Evolutionary conservation across 2,329 filamentous ascomycete genomes (phyloP), one percentile per base, ranked within the genome.

Genomic region (Trichoderma sp.): DNA sequence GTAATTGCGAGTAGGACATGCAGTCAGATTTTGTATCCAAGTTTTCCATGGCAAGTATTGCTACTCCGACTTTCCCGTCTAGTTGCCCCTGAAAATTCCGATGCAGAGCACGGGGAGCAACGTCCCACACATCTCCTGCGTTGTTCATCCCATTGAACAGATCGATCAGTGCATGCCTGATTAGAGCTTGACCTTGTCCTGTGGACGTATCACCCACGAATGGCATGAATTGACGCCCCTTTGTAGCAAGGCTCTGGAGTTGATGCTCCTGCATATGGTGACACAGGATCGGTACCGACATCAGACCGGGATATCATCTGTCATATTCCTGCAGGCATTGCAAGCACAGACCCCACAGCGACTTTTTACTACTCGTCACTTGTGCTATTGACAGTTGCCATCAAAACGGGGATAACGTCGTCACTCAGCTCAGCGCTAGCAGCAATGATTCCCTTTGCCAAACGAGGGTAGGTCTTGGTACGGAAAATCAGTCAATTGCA

Each of bases 361-460:
- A n/a, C 43, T 2, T 69, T 50, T 62, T 63, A 17, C 58, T 70
- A 70, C 67, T 63, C 6, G 67, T 70, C 67, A 63, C 32, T 39
- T 63, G 39, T n/a, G 58, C 67, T 63, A 65, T 65, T 55, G 32
- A 32, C 34, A 36, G 47, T 34, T 53, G 20, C 30, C 43, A 20
- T 43, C 61, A 30, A 70, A 70, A 65, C 30, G 32, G 59, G 68
- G 50, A 70, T 70, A 70, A 70, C 34, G 30, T 39, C 17, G 17
- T 61, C 57, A 63, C 39, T 34, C 67, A 43, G 58, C 67, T 59
- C 67, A 57, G 53, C 64, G 64, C 64, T 67, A 58, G 64, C 26
- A 13, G 4, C 17, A 20, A 20, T 58, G 39, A 26, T 43, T 30
- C 23, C 13, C 62, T 47, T 32, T 65, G 47, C 50, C 34, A 58